These are phyloP conservation scores for Termitomyces sp. DNA, from an alignment of 768 basidiomycete genomes.

Conservation along the genomic window DNA sequence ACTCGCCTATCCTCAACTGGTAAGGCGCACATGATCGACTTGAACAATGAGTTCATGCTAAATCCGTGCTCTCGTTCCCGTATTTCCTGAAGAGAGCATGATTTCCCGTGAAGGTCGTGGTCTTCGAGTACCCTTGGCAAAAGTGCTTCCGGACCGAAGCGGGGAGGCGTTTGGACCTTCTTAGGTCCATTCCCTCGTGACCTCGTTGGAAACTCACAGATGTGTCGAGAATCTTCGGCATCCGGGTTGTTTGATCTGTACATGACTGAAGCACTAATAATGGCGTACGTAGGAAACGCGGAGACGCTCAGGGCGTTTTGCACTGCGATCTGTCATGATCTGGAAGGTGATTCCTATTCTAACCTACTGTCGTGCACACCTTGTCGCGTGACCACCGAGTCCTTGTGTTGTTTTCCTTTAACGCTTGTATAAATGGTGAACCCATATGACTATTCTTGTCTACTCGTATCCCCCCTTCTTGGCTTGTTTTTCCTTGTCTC, in stretches of 20 bases:
- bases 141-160: conserved; percentile 13
- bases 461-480: conserved; percentile 8
- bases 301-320: conserved; percentile 19
- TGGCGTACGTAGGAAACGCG: conserved; percentile 4
- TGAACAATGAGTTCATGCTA: conserved; percentile 1
- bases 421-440: conserved; percentile 17
- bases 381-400: conserved; percentile 29
- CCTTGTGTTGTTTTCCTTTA: conserved; percentile 16
- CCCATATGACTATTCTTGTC: conserved; percentile 17
- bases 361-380: conserved; percentile 11
- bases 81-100: conserved; percentile 15
- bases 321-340: conserved; percentile 16
- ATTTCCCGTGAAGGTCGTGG: conserved; percentile 27
- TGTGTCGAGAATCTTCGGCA: conserved; percentile 14
- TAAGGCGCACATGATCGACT: not conserved
- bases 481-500: conserved; percentile 6
- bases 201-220: conserved; percentile 4
- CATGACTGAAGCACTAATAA: conserved; percentile 16
- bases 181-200: conserved; percentile 15
- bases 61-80: conserved; percentile 1
- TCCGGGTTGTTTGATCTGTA: conserved; percentile 11
- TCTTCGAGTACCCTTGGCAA: conserved; percentile 13
- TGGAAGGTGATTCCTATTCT: conserved; percentile 11
- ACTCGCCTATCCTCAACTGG: not conserved
- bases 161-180: not conserved